phyloP scores from a whole-genome alignment of 495 filamentous ascomycete genomes.

The Neurospora tetrasperma region DNA sequence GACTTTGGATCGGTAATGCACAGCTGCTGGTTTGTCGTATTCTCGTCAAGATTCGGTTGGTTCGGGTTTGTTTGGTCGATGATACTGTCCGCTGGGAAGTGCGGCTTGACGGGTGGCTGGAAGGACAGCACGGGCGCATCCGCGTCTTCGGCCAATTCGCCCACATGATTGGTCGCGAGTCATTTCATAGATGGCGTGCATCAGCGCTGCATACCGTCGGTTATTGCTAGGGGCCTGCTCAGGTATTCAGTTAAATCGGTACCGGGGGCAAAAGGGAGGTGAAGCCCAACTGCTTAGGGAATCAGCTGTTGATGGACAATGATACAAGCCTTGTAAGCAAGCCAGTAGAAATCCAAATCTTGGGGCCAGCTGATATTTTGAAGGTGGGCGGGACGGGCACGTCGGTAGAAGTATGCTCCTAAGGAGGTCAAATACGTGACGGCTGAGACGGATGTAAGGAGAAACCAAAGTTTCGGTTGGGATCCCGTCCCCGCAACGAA shows the following conservation, averaged over 20 bases:
- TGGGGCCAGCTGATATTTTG: background rate
- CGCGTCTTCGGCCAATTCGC: background rate
- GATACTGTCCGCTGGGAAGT: background rate
- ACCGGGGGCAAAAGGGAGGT: background rate
- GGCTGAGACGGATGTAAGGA: background rate
- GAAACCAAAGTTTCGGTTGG: constrained; percentile 1
- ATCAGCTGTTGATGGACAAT: background rate
- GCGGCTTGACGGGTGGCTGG: background rate
- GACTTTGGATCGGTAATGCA: background rate
- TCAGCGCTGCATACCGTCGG: background rate
- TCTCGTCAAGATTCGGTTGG: background rate
- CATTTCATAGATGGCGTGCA: background rate
- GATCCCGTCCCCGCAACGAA: background rate
- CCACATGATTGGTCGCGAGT: background rate
- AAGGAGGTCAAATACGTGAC: background rate
- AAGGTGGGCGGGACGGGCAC: background rate
- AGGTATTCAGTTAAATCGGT: background rate
- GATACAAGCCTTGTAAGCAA: background rate
- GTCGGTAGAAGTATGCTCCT: background rate
- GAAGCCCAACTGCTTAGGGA: background rate
- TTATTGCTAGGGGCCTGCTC: background rate
- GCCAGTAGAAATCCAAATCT: background rate
- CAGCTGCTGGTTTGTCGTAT: background rate
- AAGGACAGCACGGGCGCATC: background rate
- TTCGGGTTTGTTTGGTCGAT: background rate